Evolutionary conservation across 2,329 filamentous ascomycete genomes (phyloP), one percentile per base, ranked within the genome.

Genomic region (Drechslerella coelobrocha): DNA sequence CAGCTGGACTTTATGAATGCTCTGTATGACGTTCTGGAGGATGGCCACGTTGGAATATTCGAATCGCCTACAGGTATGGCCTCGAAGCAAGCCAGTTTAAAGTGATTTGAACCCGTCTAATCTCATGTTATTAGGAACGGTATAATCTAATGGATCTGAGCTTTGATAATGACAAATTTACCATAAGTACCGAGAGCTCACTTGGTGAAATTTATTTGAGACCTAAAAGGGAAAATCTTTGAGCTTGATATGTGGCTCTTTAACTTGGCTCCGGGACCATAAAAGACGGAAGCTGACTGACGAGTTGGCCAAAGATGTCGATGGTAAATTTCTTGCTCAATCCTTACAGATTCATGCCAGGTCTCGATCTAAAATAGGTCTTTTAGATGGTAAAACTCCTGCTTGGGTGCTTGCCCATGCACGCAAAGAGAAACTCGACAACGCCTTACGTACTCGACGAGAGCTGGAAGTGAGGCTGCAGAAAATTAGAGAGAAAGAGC

Each of bases 181-280:
- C 9, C n/a, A 56, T 14, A 43, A 1, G n/a, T 9, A 29, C 27
- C 21, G 51, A 12, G 41, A 48, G 48, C 43, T 53, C 29, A 61
- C 39, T 43, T 19, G 17, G 27, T 52, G 56, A 10, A 29, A 23
- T 61, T 51, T 17, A 9, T n/a, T n/a, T n/a, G n/a, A n/a, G n/a
- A n/a, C n/a, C n/a, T n/a, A 39, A 17, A 73, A 89, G 83, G 92
- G 92, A 47, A 97, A 97, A 83, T 96, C 92, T 0, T 80, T 97
- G 47, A 96, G 92, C 73, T 83, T 97, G 26, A 94, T 97, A 73
- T 97, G 92, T 77, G 89, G 89, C 41, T 88, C 92, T 4, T 79
- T 97, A 76, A 96, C 92, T 1, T 97, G 92, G 92, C 82, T 97
- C n/a, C 88, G 92, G 51, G 85, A 90, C 62, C 85, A 92, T 79